phyloP scores from a whole-genome alignment of 768 basidiomycete species.

The Phanerodontia chrysosporium region DNA sequence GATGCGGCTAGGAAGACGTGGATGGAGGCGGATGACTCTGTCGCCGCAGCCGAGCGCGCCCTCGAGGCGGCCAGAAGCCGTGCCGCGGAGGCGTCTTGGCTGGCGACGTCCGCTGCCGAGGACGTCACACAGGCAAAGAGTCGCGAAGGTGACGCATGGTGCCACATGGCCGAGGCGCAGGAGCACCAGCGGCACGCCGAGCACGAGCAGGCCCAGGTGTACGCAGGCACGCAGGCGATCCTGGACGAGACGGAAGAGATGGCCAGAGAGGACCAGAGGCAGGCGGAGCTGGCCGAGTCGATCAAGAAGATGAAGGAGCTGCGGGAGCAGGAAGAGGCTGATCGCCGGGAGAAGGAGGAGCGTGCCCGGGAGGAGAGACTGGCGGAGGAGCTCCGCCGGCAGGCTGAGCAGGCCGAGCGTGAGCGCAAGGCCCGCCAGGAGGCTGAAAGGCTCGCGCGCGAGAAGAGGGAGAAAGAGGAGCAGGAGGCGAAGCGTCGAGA shows the following conservation, averaged over 20 bases:
- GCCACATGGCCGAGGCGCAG: background rate
- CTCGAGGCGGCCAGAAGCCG: background rate
- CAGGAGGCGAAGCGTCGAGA: background rate
- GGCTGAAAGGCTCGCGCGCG: background rate
- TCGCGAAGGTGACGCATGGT: background rate
- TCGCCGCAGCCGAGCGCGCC: background rate
- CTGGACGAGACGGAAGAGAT: background rate
- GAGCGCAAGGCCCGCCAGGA: background rate
- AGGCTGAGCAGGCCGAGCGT: background rate
- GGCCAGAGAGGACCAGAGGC: background rate
- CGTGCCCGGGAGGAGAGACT: background rate
- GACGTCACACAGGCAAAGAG: background rate
- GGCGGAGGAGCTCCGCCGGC: background rate
- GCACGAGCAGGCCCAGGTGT: background rate
- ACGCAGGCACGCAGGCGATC: background rate
- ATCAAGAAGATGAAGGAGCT: slow-evolving; percentile 1
- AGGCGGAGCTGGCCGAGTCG: background rate
- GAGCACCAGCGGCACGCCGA: background rate
- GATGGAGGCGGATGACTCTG: background rate
- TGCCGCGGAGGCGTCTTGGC: background rate
- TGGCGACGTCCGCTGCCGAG: background rate
- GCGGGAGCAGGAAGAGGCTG: background rate
- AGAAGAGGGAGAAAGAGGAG: slow-evolving; percentile 1
- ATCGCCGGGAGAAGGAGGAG: background rate
- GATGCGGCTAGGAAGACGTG: background rate